These are phyloP conservation scores for Diaporthe helianthi DNA, from an alignment of 2,329 filamentous ascomycete species.

Conservation along the genomic window DNA sequence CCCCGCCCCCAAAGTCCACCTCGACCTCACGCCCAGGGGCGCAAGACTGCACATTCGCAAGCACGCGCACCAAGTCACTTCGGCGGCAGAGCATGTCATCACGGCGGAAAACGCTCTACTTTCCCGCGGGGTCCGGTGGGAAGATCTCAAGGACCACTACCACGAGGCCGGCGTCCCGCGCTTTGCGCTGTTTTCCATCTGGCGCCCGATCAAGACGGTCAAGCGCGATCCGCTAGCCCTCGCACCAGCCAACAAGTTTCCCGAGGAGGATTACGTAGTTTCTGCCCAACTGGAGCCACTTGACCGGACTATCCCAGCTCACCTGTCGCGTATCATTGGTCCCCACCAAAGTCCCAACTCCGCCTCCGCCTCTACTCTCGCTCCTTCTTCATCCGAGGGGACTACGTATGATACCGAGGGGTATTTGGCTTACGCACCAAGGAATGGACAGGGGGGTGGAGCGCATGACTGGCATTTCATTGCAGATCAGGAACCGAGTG, in stretches of 20 bases:
- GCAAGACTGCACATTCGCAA: conserved; percentile 40
- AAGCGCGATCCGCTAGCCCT: conserved; percentile 37
- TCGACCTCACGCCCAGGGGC: conserved; percentile 41
- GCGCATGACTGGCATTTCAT: conserved; percentile 37
- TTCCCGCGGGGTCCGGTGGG: not conserved
- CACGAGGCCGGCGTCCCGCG: conserved; percentile 30
- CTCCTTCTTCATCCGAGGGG: not conserved
- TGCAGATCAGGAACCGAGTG: conserved; percentile 35
- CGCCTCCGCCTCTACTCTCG: not conserved
- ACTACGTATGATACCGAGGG: conserved; percentile 27
- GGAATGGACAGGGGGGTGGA: conserved; percentile 28
- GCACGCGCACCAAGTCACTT: conserved; percentile 38
- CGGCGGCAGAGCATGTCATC: conserved; percentile 37
- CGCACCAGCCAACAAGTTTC: conserved; percentile 30
- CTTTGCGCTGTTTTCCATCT: conserved; percentile 37
- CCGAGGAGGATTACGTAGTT: conserved; percentile 33
- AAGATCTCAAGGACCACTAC: conserved; percentile 30
- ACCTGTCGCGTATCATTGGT: not conserved
- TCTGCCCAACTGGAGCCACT: conserved; percentile 11
- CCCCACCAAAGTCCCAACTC: not conserved
- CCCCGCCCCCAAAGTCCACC: conserved; percentile 42
- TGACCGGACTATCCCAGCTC: not conserved
- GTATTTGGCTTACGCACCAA: not conserved
- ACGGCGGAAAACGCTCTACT: conserved; percentile 35
- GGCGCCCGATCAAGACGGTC: conserved; percentile 37